phyloP scores from a whole-genome alignment of 768 basidiomycete genomes.

The Cyathus striatus region DNA sequence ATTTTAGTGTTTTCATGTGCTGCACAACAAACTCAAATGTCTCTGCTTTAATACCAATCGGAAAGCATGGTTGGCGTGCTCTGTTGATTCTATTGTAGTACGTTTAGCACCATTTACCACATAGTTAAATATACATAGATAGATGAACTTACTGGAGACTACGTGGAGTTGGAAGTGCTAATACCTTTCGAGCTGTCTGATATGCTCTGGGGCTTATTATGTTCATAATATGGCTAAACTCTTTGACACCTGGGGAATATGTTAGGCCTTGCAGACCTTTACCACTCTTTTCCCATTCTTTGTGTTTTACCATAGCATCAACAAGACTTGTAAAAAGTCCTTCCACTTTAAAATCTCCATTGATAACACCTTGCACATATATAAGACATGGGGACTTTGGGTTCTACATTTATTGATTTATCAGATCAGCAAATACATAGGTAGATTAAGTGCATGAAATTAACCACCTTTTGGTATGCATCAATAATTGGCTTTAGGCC shows the following conservation, averaged over 20 bases:
- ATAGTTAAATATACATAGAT: not conserved
- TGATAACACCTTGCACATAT: too few relatives aligned
- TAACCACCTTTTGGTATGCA: too few relatives aligned
- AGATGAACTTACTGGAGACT: conserved; percentile 1
- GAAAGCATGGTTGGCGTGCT: conserved; percentile 16
- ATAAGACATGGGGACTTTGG: too few relatives aligned
- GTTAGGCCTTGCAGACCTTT: conserved; percentile 20
- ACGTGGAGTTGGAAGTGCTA: conserved; percentile 1
- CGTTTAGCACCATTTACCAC: too few relatives aligned
- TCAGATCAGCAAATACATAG: too few relatives aligned
- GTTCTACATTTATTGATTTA: too few relatives aligned
- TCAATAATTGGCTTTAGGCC: too few relatives aligned
- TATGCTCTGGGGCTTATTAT: conserved; percentile 14
- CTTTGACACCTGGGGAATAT: conserved; percentile 13
- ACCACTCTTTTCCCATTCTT: conserved; percentile 13
- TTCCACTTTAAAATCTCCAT: too few relatives aligned
- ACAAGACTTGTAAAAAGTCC: conserved; percentile 16
- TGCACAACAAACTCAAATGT: conserved; percentile 12
- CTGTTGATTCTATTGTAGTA: not conserved
- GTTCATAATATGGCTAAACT: conserved; percentile 13
- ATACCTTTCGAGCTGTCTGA: conserved; percentile 6
- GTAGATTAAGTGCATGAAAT: too few relatives aligned
- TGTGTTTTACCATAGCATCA: conserved; percentile 9
- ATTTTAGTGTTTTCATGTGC: conserved; percentile 10
- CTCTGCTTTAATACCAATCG: conserved; percentile 8